These are phyloP conservation scores for Elsinoe fawcettii DNA, from an alignment of 2,329 filamentous ascomycete genomes.

Conservation along the genomic window DNA sequence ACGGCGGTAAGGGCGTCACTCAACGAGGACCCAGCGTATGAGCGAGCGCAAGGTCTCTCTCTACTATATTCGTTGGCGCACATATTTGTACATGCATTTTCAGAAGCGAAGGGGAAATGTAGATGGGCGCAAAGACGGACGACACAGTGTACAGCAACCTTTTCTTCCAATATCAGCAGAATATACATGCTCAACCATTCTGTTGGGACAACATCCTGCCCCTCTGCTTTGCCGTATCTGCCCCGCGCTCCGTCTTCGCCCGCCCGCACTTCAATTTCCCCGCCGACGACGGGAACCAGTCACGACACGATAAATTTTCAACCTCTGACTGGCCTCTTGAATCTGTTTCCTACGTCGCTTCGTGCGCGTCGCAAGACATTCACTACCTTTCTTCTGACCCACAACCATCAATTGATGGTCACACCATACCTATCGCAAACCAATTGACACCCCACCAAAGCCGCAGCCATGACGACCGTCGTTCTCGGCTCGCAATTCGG, in stretches of 20 bases:
- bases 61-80: not conserved
- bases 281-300: not conserved
- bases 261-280: conserved; percentile 1
- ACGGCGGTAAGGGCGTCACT: not conserved
- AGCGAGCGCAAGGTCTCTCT: not conserved
- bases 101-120: not conserved
- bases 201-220: not conserved
- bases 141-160: not conserved
- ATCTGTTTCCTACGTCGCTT: not conserved
- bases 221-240: not conserved
- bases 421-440: not conserved
- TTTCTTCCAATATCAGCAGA: not conserved
- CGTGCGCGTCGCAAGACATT: not conserved
- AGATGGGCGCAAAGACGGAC: not conserved
- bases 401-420: conserved; percentile 5
- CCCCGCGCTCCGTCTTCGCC: conserved; percentile 10
- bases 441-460: conserved; percentile 13
- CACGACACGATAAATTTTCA: conserved; percentile 13
- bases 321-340: not conserved
- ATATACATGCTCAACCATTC: not conserved
- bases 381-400: not conserved
- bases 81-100: conserved; percentile 1
- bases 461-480: conserved; percentile 41
- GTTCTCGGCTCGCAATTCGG: conserved; percentile 56
- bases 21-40: not conserved